Evolutionary conservation across 108 stramenopile genomes (phyloP), one percentile per base, ranked within the genome.

Genomic region (Schizochytrium sp.): DNA sequence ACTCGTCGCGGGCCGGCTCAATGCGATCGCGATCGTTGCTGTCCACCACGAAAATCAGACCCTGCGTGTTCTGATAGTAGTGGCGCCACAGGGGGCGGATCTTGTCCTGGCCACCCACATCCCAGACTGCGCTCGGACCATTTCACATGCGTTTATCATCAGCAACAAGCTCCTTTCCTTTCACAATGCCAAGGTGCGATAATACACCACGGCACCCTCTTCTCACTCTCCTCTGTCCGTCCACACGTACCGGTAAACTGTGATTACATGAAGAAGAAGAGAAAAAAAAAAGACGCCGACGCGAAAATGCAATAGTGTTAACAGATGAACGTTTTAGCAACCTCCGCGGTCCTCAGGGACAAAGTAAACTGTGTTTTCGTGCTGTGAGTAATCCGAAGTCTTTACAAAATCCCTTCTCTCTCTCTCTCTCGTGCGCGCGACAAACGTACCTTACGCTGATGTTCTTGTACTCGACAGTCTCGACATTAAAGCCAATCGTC

Each of bases 1-100:
- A 92, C 92, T 99, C 98, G 71, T 97, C 97, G 71, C 97, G 95
- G 87, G 98, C 98, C 41, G 72, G 72, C 59, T 96, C 97, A 72
- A 98, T 93, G 92, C 98, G 98, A 91, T 99, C 97, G 87, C 96
- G 92, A 89, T 99, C 98, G 91, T 97, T 98, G 43, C 97, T 97
- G 92, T 99, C 98, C 83, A 98, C 98, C 41, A 99, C 97, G 87
- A 99, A 99, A 92, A 99, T 98, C 72, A 99, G 93, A 48, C 97
- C 98, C 93, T 99, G 97, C 45, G 97, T 97, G 94, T 97, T 97
- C 90, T 99, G 96, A 95, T 98, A 99, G 96, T 99, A 99, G 93
- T 99, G 98, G 89, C 98, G 93, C 98, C 98, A 99, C 72, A 99
- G 94, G 53, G 97, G 97, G 55, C 98, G 96, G 93, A 99, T 97